Percentiles rank a stretch among this genome's conserved stretches.
phyloP scores from a whole-genome alignment of 148 eudicot genomes.

The Dianthus caryophyllus region DNA sequence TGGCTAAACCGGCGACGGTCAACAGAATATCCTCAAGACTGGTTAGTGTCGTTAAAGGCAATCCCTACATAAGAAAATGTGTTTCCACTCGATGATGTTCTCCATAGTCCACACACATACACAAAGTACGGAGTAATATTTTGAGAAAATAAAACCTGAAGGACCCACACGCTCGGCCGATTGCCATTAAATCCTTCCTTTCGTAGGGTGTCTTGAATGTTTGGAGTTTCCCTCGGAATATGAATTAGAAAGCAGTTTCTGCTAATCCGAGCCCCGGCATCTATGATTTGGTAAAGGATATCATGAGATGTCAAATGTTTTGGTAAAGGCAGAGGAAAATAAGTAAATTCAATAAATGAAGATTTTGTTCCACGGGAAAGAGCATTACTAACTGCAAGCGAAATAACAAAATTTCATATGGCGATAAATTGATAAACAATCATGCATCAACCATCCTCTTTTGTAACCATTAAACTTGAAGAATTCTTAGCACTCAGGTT shows the following conservation, averaged over 20 bases:
- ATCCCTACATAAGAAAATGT: slow-evolving; percentile 47
- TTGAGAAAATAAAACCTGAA: slow-evolving; percentile 47
- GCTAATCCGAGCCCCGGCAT: slow-evolving; percentile 67
- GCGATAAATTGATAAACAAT: too few relatives aligned
- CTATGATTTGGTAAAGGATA: slow-evolving; percentile 36
- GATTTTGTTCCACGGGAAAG: too few relatives aligned
- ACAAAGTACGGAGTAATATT: neutral
- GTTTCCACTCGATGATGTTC: slow-evolving; percentile 1
- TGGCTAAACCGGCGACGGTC: slow-evolving; percentile 54
- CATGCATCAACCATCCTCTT: too few relatives aligned
- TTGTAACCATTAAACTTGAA: too few relatives aligned
- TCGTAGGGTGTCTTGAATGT: slow-evolving; percentile 46
- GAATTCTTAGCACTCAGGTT: too few relatives aligned
- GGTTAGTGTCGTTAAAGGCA: slow-evolving; percentile 53
- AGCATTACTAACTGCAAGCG: too few relatives aligned
- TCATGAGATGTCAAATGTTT: slow-evolving; percentile 13
- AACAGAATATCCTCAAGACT: slow-evolving; percentile 50
- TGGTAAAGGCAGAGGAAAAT: neutral
- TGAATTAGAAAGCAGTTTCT: slow-evolving; percentile 65
- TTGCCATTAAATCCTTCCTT: slow-evolving; percentile 65
- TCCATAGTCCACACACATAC: neutral
- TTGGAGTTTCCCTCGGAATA: slow-evolving; percentile 50
- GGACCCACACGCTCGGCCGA: slow-evolving; percentile 74
- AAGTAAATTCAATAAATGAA: neutral
- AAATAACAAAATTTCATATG: too few relatives aligned